Evolutionary conservation across 352 stramenopile species (phyloP).

Genomic region (Phytopythium sindhum): DNA sequence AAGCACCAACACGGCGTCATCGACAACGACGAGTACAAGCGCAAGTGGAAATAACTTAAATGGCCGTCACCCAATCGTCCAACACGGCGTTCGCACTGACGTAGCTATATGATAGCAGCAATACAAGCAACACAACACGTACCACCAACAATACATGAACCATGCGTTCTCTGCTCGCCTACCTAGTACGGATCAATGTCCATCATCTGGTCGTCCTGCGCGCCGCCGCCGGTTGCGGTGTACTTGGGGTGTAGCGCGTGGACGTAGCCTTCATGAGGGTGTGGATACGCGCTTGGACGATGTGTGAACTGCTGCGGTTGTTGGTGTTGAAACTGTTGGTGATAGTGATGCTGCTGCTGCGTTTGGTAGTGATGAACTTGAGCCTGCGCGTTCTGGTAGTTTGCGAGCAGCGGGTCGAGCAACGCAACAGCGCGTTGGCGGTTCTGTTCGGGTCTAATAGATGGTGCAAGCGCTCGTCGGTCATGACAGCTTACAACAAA

Average conservation of each 20-base stretch:
- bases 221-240: neutral
- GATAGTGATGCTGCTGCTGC: constrained; percentile 39
- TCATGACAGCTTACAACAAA: neutral
- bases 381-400: constrained; percentile 45
- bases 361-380: constrained; percentile 40
- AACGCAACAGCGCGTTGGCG: constrained; percentile 52
- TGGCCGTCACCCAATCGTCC: neutral
- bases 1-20: constrained; percentile 47
- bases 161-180: neutral
- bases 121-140: neutral
- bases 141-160: neutral
- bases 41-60: constrained; percentile 72
- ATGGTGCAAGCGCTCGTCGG: neutral
- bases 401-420: constrained; percentile 56
- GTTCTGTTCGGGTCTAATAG: constrained; percentile 33
- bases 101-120: neutral
- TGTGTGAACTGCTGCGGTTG: constrained; percentile 15
- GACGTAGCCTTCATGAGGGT: constrained; percentile 9
- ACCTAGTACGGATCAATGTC: constrained; percentile 45
- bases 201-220: constrained; percentile 56
- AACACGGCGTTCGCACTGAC: neutral
- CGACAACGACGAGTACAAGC: constrained; percentile 78
- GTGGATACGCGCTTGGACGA: neutral
- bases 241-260: neutral
- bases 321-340: constrained; percentile 27